Percentiles rank a stretch among this genome's conserved stretches.
phyloP scores from a whole-genome alignment of 176 grass and related monocot genomes.

The Chrysopogon serrulatus region DNA sequence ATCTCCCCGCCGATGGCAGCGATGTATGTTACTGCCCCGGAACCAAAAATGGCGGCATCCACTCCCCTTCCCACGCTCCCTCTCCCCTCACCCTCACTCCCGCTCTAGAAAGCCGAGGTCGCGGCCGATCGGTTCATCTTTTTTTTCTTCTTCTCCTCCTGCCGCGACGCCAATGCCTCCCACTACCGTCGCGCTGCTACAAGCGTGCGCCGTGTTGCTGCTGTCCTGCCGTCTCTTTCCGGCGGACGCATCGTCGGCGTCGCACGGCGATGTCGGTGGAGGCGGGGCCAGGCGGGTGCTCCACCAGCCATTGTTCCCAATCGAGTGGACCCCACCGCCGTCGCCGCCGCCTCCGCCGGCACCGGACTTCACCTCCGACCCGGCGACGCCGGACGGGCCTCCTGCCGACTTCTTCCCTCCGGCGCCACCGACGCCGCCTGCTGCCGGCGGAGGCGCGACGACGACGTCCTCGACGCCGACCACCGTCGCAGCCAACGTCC shows the following conservation, averaged over 20 bases:
- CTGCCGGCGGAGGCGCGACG: neutral
- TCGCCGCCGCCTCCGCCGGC: slow-evolving; percentile 47
- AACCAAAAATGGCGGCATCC: slow-evolving; percentile 42
- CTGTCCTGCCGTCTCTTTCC: neutral
- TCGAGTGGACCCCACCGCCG: slow-evolving; percentile 82
- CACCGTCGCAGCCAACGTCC: slow-evolving; percentile 50
- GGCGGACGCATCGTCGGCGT: neutral
- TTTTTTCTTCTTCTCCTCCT: neutral
- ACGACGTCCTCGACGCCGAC: slow-evolving; percentile 22
- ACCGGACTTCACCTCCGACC: slow-evolving; percentile 61
- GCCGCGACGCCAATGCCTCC: slow-evolving; percentile 25
- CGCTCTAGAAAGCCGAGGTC: slow-evolving; percentile 21
- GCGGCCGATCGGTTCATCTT: neutral
- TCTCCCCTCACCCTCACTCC: slow-evolving; percentile 8
- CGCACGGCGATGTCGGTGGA: neutral
- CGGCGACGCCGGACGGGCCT: slow-evolving; percentile 13
- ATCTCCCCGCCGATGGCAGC: slow-evolving; percentile 24
- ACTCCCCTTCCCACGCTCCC: slow-evolving; percentile 4
- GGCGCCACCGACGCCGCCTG: slow-evolving; percentile 11
- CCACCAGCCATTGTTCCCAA: slow-evolving; percentile 87
- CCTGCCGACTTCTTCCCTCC: slow-evolving; percentile 55
- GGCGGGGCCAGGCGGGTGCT: slow-evolving; percentile 42
- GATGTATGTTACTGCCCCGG: neutral
- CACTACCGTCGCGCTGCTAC: slow-evolving; percentile 12
- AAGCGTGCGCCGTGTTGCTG: neutral